These are phyloP conservation scores for Fraxinus sp. DNA, from an alignment of 305 asterid species.

Conservation along the genomic window DNA sequence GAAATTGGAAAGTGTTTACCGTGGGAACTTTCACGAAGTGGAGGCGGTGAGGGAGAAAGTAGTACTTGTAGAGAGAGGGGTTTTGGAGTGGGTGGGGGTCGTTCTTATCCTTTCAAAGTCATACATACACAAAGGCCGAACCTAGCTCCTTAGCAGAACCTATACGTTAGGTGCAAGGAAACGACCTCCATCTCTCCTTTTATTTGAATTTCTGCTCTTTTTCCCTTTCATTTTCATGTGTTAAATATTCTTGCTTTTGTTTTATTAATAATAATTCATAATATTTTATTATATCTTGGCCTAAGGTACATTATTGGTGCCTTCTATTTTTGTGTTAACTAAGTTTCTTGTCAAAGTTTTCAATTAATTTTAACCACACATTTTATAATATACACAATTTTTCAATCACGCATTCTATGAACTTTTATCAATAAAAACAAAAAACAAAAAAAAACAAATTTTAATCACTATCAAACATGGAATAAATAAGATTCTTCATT, in stretches of 20 bases:
- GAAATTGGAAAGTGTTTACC: conserved; percentile 25
- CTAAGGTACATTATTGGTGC: not conserved
- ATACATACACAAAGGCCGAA: conserved; percentile 47
- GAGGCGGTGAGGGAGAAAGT: conserved; percentile 50
- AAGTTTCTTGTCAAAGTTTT: not conserved
- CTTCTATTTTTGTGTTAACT: not conserved
- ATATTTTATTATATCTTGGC: not conserved
- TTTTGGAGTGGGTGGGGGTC: conserved; percentile 16
- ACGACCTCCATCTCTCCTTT: conserved; percentile 75
- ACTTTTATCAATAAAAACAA: too few species aligned
- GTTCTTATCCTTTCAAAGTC: conserved; percentile 76
- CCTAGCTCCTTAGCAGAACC: conserved; percentile 57
- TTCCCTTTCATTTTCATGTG: conserved; percentile 32
- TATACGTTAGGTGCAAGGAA: conserved; percentile 83
- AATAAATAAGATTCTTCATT: not conserved
- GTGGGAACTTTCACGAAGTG: conserved; percentile 42
- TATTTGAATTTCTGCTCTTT: conserved; percentile 28
- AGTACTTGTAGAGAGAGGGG: conserved; percentile 19
- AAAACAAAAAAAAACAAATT: too few species aligned
- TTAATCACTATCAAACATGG: too few species aligned
- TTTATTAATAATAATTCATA: conserved; percentile 4
- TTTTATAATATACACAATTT: too few species aligned
- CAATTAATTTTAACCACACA: too few species aligned
- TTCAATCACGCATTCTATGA: too few species aligned
- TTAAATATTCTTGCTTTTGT: conserved; percentile 28